A percentile compares a stretch with the other conserved stretches of the same genome.
These are phyloP conservation scores for Hsuehochloa calcarea DNA, from an alignment of 176 grass and related monocot species.

Conservation along the genomic window DNA sequence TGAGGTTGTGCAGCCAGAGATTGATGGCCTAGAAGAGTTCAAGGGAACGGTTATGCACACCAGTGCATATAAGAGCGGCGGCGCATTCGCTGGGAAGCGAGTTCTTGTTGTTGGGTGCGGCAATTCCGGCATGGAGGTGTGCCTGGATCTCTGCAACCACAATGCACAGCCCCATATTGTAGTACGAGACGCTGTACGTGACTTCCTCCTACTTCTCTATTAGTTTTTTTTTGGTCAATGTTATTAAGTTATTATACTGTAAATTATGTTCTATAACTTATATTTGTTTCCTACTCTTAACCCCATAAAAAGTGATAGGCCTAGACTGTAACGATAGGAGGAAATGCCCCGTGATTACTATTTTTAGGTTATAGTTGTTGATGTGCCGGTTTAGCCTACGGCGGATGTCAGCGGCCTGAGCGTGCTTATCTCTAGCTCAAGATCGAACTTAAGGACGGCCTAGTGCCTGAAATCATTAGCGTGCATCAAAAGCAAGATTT, in stretches of 20 bases:
- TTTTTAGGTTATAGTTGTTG: constrained; percentile 18
- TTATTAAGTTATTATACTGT: constrained; percentile 21
- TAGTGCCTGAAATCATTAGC: constrained; percentile 6
- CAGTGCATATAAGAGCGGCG: constrained; percentile 73
- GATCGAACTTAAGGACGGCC: constrained; percentile 19
- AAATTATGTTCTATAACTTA: constrained; percentile 21
- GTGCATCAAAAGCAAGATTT: constrained; percentile 20
- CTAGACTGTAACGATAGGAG: constrained; percentile 13
- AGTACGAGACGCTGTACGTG: constrained; percentile 79
- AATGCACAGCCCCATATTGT: constrained; percentile 74
- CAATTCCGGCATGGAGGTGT: constrained; percentile 98
- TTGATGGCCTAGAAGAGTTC: constrained; percentile 65
- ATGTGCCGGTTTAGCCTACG: neutral
- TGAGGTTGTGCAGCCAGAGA: constrained; percentile 66
- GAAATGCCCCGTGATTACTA: neutral
- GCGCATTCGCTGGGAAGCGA: constrained; percentile 47
- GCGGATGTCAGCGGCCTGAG: constrained; percentile 22
- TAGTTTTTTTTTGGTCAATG: constrained; percentile 25
- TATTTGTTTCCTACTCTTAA: constrained; percentile 18
- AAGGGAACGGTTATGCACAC: constrained; percentile 66
- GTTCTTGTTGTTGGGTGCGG: constrained; percentile 90
- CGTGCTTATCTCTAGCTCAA: constrained; percentile 21
- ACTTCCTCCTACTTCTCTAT: constrained; percentile 31
- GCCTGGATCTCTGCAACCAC: constrained; percentile 92
- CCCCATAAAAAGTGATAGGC: constrained; percentile 1